Base-by-base conservation (phyloP, 495 filamentous ascomycete genomes). In the Penicillium daleae region DNA sequence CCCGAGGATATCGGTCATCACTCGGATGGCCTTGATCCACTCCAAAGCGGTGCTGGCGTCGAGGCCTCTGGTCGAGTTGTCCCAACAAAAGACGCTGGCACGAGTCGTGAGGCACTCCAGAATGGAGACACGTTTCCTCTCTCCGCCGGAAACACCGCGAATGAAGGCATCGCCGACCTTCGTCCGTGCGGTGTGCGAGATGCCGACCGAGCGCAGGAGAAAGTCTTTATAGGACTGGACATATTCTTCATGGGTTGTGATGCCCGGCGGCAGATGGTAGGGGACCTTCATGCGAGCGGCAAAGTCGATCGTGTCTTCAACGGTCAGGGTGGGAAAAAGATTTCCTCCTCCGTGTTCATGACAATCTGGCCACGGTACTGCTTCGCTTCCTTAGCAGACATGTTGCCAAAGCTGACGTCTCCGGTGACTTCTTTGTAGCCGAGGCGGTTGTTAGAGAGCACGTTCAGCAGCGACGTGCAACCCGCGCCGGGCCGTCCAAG, bases 61-160 rank as follows among this genome's bases (percentile, higher is more conserved):
- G 2, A 89, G 74, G 19, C 87, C 87, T 51, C 80, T 76, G 2
- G 86, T 89, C n/a, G 74, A 77, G 63, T 90, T 88, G 57, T 89
- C 87, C 79, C 84, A 89, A 63, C 81, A 84, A 21, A 83, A 82
- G 1, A 89, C 80, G 0, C 83, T 83, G n/a, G 79, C 82, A 59
- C 85, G 82, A 2, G 85, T 82, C 2, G 86, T 84, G 22, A 90
- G 64, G 2, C 83, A 86, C 66, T 91, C 88, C 0, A 86, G 82
- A 70, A 90, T 89, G 0, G 84, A 87, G 1, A 90, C 85, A 54
- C 86, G 85, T 69, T 90, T 90, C 54, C 92, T 85, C 74, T 96
- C 92, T 42, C 92, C 92, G 37, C 92, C 92, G 3, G 88, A 91
- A 13, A 96, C 86, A 65, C 92, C 92, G 24, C 92, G 89, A 37